Evolutionary conservation across 805 yeast species (phyloP).

Genomic region (Ogataea paraovalis): DNA sequence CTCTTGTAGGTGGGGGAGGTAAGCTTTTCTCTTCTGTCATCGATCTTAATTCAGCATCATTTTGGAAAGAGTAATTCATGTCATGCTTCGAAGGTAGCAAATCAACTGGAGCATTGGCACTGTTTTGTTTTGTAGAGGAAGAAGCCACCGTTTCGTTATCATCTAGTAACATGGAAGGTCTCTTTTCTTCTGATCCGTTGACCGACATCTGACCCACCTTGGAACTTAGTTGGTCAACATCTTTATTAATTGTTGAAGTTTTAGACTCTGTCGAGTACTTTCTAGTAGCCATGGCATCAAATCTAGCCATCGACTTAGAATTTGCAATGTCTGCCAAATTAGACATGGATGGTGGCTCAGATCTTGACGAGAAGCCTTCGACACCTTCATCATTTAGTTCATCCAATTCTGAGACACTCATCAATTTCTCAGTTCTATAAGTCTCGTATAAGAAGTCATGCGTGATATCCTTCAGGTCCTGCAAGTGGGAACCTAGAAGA

Average conservation of each 20-base stretch:
- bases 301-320: conserved; percentile 30
- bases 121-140: background rate
- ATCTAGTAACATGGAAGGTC: conserved; percentile 9
- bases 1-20: conserved; percentile 3
- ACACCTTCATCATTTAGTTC: conserved; percentile 24
- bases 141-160: conserved; percentile 5
- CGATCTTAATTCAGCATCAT: conserved; percentile 23
- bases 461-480: conserved; percentile 61
- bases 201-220: conserved; percentile 13
- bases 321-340: conserved; percentile 53
- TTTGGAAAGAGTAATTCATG: conserved; percentile 21
- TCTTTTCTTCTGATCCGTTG: background rate
- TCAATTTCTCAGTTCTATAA: conserved; percentile 61
- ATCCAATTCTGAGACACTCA: conserved; percentile 46
- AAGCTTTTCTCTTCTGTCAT: conserved; percentile 13
- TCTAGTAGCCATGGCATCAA: conserved; percentile 13
- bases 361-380: conserved; percentile 9
- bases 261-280: conserved; percentile 8
- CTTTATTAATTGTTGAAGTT: conserved; percentile 9
- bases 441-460: conserved; percentile 62
- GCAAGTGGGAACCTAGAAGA: conserved; percentile 55
- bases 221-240: conserved; percentile 13
- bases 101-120: conserved; percentile 9
- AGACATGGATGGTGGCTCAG: conserved; percentile 56
- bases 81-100: conserved; percentile 15